Evolutionary conservation across 2,329 filamentous ascomycete genomes (phyloP).

Genomic region (Aspergillus sp.): DNA sequence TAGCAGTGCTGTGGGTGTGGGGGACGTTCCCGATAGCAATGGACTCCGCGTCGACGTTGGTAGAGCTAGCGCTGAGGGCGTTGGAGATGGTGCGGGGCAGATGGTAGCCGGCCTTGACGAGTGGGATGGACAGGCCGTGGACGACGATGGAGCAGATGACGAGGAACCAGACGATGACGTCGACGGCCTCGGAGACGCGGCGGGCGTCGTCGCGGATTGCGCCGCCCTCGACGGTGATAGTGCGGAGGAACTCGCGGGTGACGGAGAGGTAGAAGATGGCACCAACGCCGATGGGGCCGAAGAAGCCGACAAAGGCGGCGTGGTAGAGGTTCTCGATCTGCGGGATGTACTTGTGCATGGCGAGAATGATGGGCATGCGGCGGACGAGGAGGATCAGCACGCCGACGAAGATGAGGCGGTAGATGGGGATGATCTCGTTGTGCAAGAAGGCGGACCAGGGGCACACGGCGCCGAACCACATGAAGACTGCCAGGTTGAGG

Average conservation of each 20-base stretch:
- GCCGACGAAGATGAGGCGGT: conserved; percentile 70
- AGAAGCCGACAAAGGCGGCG: conserved; percentile 85
- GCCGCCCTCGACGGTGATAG: conserved; percentile 56
- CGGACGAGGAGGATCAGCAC: conserved; percentile 74
- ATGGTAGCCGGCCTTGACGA: conserved; percentile 51
- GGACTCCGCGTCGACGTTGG: conserved; percentile 26
- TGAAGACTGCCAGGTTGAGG: conserved; percentile 81
- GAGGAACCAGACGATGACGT: conserved; percentile 81
- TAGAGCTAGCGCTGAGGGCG: conserved; percentile 40
- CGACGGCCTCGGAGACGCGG: conserved; percentile 63
- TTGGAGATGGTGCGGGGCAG: conserved; percentile 46
- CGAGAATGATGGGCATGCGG: conserved; percentile 72
- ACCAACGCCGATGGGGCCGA: conserved; percentile 86
- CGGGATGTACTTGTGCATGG: conserved; percentile 70
- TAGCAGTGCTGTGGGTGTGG: conserved; percentile 35
- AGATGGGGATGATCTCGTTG: conserved; percentile 69
- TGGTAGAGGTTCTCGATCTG: conserved; percentile 74
- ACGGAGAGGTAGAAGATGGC: conserved; percentile 89
- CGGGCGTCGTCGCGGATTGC: conserved; percentile 63
- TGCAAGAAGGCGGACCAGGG: conserved; percentile 71
- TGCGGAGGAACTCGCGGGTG: conserved; percentile 67
- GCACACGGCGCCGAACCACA: conserved; percentile 85
- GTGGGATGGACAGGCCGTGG: conserved; percentile 76
- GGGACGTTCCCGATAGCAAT: conserved; percentile 25
- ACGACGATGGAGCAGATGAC: conserved; percentile 80